These are phyloP conservation scores for Selaginella moellendorffii DNA, from an alignment of 75 land plant species.

Conservation along the genomic window DNA sequence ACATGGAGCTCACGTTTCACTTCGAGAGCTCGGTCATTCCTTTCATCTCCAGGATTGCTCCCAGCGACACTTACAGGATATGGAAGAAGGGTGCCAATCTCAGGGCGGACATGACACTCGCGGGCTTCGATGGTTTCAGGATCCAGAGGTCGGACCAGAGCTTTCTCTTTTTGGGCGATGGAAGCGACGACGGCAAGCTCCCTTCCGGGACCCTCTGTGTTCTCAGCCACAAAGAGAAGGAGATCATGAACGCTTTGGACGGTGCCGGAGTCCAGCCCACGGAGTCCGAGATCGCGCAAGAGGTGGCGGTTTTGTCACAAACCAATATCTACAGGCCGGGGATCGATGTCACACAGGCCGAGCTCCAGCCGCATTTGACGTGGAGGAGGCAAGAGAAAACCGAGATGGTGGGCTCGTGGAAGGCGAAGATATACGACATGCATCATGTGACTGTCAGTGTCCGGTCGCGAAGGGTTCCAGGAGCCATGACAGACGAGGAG, in stretches of 20 bases:
- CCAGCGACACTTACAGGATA: slow-evolving; percentile 96
- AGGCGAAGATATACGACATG: slow-evolving; percentile 94
- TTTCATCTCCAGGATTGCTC: slow-evolving; percentile 87
- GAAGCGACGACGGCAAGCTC: slow-evolving; percentile 32
- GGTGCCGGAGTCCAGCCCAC: slow-evolving; percentile 83
- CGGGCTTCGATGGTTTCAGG: slow-evolving; percentile 91
- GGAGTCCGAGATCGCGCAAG: slow-evolving; percentile 89
- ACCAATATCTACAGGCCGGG: slow-evolving; percentile 97
- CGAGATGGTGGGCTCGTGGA: slow-evolving; percentile 91
- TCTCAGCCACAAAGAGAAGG: slow-evolving; percentile 81
- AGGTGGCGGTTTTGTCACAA: slow-evolving; percentile 84
- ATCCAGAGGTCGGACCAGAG: slow-evolving; percentile 92
- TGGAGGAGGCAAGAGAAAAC: slow-evolving; percentile 92
- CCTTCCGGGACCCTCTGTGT: slow-evolving; percentile 70
- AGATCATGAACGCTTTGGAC: slow-evolving; percentile 79
- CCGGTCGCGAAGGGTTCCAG: slow-evolving; percentile 89
- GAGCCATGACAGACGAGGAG: slow-evolving; percentile 97
- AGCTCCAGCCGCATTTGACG: slow-evolving; percentile 75
- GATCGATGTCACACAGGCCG: slow-evolving; percentile 93
- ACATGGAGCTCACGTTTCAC: slow-evolving; percentile 92
- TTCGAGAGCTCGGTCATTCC: slow-evolving; percentile 97
- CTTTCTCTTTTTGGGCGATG: slow-evolving; percentile 81
- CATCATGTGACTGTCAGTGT: slow-evolving; percentile 65
- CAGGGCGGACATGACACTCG: slow-evolving; percentile 95
- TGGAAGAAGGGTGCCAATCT: slow-evolving; percentile 92